Base-by-base conservation (phyloP, 202 grass and related monocot species). In the Hordeum pubiflorum region DNA sequence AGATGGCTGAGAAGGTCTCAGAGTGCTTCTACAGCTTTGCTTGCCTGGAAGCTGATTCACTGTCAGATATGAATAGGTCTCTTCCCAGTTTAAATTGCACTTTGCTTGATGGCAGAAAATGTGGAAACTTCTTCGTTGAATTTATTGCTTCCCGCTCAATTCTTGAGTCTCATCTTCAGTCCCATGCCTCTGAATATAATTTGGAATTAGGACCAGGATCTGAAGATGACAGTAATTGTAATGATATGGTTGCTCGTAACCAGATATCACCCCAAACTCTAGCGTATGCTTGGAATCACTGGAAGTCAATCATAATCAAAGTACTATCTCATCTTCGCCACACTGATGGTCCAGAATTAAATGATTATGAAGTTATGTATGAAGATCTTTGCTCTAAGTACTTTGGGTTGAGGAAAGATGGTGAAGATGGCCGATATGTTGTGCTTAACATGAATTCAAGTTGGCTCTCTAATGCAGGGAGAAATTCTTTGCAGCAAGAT, bases 331-430 rank as follows among this genome's bases (percentile, higher is more conserved):
- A 84, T 56, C 64, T 94, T 78, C 4, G 29, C 24, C 68, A 75
- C 9, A 33, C 40, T 22, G 33, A 83, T 50, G 26, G 12, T 14
- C 9, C 1, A 9, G 44, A 79, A 21, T 66, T 33, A 50, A 85
- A 78, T 60, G 40, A 74, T 46, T 40, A 22, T 10, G 69, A 54
- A 65, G 32, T 57, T 56, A 63, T 65, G 9, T 89, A 27, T 46
- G 23, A 93, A 58, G 89, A 91, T 73, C 58, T 97, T n/a, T 94
- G 83, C 63, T 23, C 46, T 24, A 87, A 89, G 52, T 94, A 92
- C 57, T 91, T 97, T 63, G 89, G 91, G 20, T 60, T 91, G 55
- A 92, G 83, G 73, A 89, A 83, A 83, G 69, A 81, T 36, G 75
- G 58, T 33, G 70, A 74, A 2, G 9, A 44, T 15, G 69, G 43